Conservation (phyloP, 495 filamentous ascomycete species). For the Thermochaetoides thermophila region DNA sequence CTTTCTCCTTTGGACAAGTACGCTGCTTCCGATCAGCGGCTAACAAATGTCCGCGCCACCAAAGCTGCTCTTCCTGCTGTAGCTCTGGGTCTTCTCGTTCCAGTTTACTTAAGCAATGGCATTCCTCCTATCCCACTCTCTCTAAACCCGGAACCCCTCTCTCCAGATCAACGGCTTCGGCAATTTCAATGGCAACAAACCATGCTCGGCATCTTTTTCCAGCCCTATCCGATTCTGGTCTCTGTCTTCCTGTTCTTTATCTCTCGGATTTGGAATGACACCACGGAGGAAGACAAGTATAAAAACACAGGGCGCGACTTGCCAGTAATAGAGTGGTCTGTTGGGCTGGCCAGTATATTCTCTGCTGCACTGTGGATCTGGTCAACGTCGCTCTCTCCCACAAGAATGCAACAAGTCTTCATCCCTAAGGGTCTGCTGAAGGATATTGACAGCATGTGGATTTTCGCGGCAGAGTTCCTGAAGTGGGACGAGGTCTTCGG, state of each 20-base stretch:
- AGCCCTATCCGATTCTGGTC: constrained; percentile 4
- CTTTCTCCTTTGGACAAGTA: constrained; percentile 6
- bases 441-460: background rate
- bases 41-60: constrained; percentile 1
- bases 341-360: background rate
- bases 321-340: background rate
- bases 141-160: too few relatives aligned
- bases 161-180: too few relatives aligned
- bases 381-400: background rate
- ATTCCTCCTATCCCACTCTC: too few relatives aligned
- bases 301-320: background rate
- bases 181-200: constrained; percentile 9
- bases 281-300: constrained; percentile 3
- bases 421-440: background rate
- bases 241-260: background rate
- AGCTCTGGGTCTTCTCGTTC: constrained; percentile 2
- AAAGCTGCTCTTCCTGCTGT: constrained; percentile 6
- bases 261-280: constrained; percentile 1
- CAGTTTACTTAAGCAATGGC: constrained; percentile 36
- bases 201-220: too few relatives aligned
- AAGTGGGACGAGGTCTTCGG: constrained; percentile 7
- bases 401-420: background rate
- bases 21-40: constrained; percentile 3
- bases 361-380: constrained; percentile 3
- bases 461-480: constrained; percentile 4